Evolutionary conservation across 225 moss, liverwort and hornwort genomes (phyloP).

Genomic region (Pseudoscleropodium purum): DNA sequence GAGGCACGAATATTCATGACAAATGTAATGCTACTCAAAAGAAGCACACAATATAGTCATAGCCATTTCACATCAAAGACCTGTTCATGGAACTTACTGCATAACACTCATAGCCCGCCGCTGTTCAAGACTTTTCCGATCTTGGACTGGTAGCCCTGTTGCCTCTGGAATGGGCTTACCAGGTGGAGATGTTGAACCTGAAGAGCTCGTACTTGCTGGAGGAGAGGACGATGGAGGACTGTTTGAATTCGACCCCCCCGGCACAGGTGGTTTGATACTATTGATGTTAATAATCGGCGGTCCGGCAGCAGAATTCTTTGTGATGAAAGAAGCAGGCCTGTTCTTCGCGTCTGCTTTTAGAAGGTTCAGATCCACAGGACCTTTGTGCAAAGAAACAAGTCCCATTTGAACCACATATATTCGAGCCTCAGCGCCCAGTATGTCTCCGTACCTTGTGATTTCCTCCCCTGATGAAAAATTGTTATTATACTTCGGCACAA

Average conservation of each 20-base stretch:
- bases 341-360: not conserved
- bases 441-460: slow-evolving; percentile 63
- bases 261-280: not conserved
- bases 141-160: not conserved
- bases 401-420: slow-evolving; percentile 82
- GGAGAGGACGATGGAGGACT: not conserved
- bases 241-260: not conserved
- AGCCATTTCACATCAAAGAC: not conserved
- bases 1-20: not conserved
- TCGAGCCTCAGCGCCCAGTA: slow-evolving; percentile 47
- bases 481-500: not conserved
- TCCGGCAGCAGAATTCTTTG: slow-evolving; percentile 11
- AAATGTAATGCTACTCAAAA: not conserved
- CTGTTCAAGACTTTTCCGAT: slow-evolving; percentile 30
- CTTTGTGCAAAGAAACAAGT: slow-evolving; percentile 36
- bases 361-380: slow-evolving; percentile 13
- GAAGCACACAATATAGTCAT: not conserved
- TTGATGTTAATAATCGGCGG: not conserved
- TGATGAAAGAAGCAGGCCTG: slow-evolving; percentile 25
- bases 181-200: slow-evolving; percentile 5
- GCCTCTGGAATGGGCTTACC: slow-evolving; percentile 1
- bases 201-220: slow-evolving; percentile 13
- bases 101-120: slow-evolving; percentile 26
- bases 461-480: slow-evolving; percentile 45
- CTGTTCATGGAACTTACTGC: slow-evolving; percentile 20